These are phyloP conservation scores for Amesomyces nigricolor DNA, from an alignment of 2,329 filamentous ascomycete species.

Conservation along the genomic window DNA sequence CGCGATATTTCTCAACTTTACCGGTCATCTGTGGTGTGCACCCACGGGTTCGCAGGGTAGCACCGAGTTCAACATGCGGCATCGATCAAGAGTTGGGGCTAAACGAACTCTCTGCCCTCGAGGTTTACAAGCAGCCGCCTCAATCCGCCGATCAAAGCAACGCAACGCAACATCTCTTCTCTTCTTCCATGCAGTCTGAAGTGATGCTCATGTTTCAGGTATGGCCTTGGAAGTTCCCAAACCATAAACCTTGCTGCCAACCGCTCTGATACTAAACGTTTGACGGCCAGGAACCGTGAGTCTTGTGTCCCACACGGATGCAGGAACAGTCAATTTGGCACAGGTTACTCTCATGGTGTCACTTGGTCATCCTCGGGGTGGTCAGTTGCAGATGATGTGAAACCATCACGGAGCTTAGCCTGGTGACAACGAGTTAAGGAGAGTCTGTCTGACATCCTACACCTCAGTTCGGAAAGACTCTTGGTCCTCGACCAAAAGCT, in stretches of 20 bases:
- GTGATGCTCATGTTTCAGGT: too few species aligned
- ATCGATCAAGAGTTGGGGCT: too few species aligned
- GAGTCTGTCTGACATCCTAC: background rate
- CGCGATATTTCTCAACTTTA: too few species aligned
- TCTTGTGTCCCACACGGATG: conserved; percentile 11
- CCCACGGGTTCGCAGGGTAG: too few species aligned
- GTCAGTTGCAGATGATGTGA: conserved; percentile 4
- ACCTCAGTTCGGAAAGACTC: background rate
- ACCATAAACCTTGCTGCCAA: too few species aligned
- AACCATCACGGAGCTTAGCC: conserved; percentile 15
- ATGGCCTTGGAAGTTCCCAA: too few species aligned
- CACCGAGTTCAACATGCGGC: too few species aligned
- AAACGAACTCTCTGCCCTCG: too few species aligned
- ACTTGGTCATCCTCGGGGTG: background rate
- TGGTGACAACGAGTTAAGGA: conserved; percentile 9
- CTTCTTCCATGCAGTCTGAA: background rate
- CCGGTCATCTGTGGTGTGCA: too few species aligned
- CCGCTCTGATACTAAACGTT: background rate
- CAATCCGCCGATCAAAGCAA: too few species aligned
- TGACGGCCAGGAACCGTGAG: conserved; percentile 10
- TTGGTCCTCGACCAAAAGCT: conserved; percentile 16
- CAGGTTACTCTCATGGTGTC: conserved; percentile 19
- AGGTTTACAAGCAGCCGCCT: too few species aligned
- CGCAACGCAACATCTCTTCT: too few species aligned
- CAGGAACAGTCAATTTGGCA: conserved; percentile 22